These are phyloP conservation scores for Postia placenta DNA, from an alignment of 768 basidiomycete genomes.

Conservation along the genomic window DNA sequence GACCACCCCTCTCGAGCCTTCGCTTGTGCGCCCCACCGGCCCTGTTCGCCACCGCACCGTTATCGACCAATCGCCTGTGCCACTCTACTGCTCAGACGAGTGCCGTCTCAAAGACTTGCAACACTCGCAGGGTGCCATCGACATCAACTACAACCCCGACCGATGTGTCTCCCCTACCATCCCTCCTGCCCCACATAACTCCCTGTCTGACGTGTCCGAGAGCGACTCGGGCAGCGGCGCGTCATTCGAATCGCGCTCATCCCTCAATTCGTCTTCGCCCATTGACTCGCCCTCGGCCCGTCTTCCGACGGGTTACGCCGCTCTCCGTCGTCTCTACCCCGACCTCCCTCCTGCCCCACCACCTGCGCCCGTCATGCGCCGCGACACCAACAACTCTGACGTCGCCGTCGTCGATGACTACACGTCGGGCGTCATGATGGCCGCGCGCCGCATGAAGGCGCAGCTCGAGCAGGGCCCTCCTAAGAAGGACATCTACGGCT, in stretches of 20 bases:
- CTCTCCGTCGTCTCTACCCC: slow-evolving; percentile 30
- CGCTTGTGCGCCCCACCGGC: slow-evolving; percentile 22
- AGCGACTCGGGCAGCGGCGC: slow-evolving; percentile 34
- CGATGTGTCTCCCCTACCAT: slow-evolving; percentile 27
- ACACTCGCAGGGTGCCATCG: slow-evolving; percentile 32
- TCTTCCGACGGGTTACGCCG: slow-evolving; percentile 28
- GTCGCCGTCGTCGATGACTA: slow-evolving; percentile 33
- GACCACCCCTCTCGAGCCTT: slow-evolving; percentile 2
- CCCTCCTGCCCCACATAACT: slow-evolving; percentile 36
- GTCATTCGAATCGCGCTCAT: slow-evolving; percentile 20
- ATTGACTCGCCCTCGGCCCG: slow-evolving; percentile 7
- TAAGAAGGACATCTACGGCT: slow-evolving; percentile 23
- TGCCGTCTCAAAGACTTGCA: slow-evolving; percentile 59
- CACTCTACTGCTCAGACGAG: slow-evolving; percentile 80
- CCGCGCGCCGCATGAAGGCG: slow-evolving; percentile 47
- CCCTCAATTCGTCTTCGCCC: slow-evolving; percentile 21
- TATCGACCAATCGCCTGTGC: slow-evolving; percentile 77
- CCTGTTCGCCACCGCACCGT: slow-evolving; percentile 52
- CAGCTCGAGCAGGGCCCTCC: slow-evolving; percentile 37
- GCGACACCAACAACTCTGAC: slow-evolving; percentile 15
- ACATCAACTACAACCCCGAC: slow-evolving; percentile 42
- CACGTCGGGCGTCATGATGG: slow-evolving; percentile 65
- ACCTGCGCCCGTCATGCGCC: slow-evolving; percentile 36
- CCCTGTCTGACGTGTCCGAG: slow-evolving; percentile 26
- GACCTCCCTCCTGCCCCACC: slow-evolving; percentile 52